Evolutionary conservation across 2,329 filamentous ascomycete genomes (phyloP).

Genomic region (Ceratocystiopsis sp.): DNA sequence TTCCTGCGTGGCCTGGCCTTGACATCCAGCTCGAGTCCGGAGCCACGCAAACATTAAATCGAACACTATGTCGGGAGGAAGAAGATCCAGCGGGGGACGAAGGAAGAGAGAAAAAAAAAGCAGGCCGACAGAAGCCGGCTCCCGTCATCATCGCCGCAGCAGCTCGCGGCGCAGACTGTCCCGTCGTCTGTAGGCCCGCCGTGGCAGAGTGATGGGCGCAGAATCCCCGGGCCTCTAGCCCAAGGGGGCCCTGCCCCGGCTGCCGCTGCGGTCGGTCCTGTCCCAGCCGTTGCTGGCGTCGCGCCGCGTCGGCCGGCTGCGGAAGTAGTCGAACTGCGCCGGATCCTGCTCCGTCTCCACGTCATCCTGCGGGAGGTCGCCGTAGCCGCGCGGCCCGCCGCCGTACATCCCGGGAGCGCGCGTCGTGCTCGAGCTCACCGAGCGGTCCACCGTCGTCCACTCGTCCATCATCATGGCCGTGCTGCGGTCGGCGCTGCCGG

Average conservation of each 20-base stretch:
- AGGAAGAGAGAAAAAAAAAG: background rate
- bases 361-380: conserved; percentile 38
- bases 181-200: background rate
- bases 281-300: conserved; percentile 5
- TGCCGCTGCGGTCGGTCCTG: background rate
- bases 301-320: conserved; percentile 17
- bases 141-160: background rate
- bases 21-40: no score
- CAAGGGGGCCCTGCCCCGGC: conserved; percentile 2
- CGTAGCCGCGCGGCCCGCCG: conserved; percentile 42
- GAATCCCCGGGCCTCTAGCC: conserved; percentile 6
- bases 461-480: background rate
- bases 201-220: background rate
- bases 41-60: no score
- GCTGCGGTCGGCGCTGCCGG: background rate
- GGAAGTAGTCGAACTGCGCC: conserved; percentile 40
- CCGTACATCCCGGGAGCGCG: conserved; percentile 36
- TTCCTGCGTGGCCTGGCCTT: background rate
- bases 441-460: conserved; percentile 13
- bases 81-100: no score
- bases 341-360: conserved; percentile 23
- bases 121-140: background rate
- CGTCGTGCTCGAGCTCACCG: conserved; percentile 19
- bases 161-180: conserved; percentile 5
- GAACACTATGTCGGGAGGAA: no score